Base-by-base conservation (phyloP, 2,329 filamentous ascomycete species). In the Cladobotryum mycophilum region DNA sequence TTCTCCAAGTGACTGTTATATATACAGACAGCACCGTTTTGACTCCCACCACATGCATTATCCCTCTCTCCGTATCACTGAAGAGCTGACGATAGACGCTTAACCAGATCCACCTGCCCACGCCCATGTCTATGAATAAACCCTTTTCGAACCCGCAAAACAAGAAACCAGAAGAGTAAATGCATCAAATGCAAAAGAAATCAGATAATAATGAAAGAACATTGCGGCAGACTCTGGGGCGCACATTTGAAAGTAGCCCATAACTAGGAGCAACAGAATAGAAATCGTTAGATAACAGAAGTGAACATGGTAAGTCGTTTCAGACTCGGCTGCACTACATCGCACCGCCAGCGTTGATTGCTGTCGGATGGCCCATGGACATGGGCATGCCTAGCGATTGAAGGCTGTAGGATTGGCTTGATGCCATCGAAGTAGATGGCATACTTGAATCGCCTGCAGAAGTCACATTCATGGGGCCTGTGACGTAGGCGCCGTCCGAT, bases 381-480 rank as follows among this genome's bases (percentile, higher is more conserved):
- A 83, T 82, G 15, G 80, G 79, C 79, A 83, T 81, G 69, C 79
- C 80, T 48, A 83, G 71, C 41, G 78, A 80, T 62, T 82, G 79
- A 51, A 83, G 70, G 61, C 73, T 79, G 68, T 71, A 82, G 34
- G 70, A 60, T 52, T 74, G 68, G 38, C 58, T 61, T 9, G 65
- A 57, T 55, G 51, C 55, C 55, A 48, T 55, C 30, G 50, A 53
- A 44, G 22, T 52, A 38, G 47, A 56, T 34, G 55, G 56, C 18
- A 54, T 56, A 11, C 55, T 52, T 17, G 55, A 62, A 22, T 58
- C 55, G 59, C 60, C 61, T 59, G 70, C 67, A 36, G 69, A 64
- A 22, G 72, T 64, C 17, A 71, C 69, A 56, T 76, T 76, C 12
- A 85, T 67, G 1, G 78, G 79, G 5, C 70, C 64, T 5, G 76